These are phyloP conservation scores for Vitis cinerea DNA, from an alignment of 164 flowering plant species.

Conservation along the genomic window DNA sequence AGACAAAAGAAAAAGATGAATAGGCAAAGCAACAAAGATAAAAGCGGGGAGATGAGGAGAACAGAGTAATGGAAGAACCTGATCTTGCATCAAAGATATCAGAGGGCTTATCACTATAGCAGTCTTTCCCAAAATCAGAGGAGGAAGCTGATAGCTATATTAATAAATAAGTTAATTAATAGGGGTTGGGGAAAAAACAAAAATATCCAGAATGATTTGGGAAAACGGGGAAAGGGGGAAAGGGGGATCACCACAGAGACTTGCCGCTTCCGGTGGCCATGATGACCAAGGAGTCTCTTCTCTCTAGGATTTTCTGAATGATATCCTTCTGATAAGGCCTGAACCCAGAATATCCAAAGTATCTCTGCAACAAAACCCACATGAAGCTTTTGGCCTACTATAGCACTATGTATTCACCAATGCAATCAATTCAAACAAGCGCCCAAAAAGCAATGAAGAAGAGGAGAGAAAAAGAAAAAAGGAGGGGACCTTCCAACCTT, in stretches of 20 bases:
- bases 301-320: constrained; percentile 34
- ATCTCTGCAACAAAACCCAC: constrained; percentile 31
- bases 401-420: too few species aligned
- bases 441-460: not conserved
- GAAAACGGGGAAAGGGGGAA: not conserved
- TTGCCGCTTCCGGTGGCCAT: constrained; percentile 79
- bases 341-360: constrained; percentile 49
- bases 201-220: too few species aligned
- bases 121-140: constrained; percentile 46
- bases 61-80: constrained; percentile 27
- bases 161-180: not conserved
- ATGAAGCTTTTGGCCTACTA: not conserved
- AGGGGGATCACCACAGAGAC: constrained; percentile 48
- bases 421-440: not conserved
- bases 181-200: too few species aligned
- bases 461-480: not conserved
- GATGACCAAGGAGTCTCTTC: constrained; percentile 55
- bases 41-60: not conserved
- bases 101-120: constrained; percentile 65
- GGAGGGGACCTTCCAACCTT: constrained; percentile 16
- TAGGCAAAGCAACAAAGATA: not conserved
- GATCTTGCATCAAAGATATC: constrained; percentile 66
- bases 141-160: constrained; percentile 47
- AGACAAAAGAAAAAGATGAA: not conserved
- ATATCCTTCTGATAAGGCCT: constrained; percentile 57